A percentile compares a stretch with the other conserved stretches of the same genome.
phyloP scores from a whole-genome alignment of 2,329 filamentous ascomycete genomes.

The Pleurostoma richardsiae region DNA sequence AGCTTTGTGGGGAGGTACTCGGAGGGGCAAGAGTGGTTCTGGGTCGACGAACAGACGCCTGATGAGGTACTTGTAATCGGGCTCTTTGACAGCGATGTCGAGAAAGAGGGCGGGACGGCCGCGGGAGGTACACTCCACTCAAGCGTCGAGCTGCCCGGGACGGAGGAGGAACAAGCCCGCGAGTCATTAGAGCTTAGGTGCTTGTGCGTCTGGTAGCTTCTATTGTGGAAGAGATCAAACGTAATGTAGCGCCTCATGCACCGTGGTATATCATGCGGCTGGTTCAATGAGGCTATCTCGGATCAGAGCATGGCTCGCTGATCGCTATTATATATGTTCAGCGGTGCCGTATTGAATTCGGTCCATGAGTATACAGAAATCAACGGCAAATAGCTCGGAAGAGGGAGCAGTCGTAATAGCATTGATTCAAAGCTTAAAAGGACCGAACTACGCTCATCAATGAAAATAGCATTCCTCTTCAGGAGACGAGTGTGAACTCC shows the following conservation, averaged over 20 bases:
- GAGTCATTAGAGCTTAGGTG: background rate
- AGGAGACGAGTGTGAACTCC: no score
- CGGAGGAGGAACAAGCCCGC: background rate
- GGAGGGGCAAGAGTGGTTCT: slow-evolving; percentile 13
- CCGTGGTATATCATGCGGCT: background rate
- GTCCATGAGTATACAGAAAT: no score
- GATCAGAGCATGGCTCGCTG: no score
- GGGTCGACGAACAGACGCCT: slow-evolving; percentile 9
- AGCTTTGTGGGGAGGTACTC: slow-evolving; percentile 5
- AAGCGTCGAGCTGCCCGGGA: background rate
- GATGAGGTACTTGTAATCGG: slow-evolving; percentile 13
- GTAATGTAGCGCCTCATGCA: background rate
- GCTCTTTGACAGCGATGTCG: slow-evolving; percentile 13
- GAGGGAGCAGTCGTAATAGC: no score
- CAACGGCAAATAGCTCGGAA: no score
- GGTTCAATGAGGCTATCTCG: no score
- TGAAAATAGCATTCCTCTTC: no score
- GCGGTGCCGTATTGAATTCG: no score
- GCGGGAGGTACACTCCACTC: background rate
- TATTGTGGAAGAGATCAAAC: background rate
- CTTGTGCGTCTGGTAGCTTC: background rate
- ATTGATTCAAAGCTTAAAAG: no score
- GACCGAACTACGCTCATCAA: no score
- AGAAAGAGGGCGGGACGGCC: slow-evolving; percentile 1
- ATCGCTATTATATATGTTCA: no score